Evolutionary conservation across 1,284 basidiomycete species (phyloP).

Genomic region (Pascua guehoae): DNA sequence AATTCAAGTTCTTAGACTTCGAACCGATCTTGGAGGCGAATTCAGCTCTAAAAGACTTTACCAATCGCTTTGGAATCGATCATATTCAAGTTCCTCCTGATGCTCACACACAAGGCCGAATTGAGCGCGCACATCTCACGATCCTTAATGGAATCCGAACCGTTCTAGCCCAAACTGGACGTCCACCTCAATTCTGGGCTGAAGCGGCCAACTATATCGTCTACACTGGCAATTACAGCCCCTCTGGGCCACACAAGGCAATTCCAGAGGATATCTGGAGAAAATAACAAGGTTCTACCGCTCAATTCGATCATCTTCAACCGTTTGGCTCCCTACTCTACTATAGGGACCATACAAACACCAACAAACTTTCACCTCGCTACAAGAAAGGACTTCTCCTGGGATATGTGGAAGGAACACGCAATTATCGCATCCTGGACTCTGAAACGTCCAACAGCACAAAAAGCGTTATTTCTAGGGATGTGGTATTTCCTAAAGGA

Average conservation of each 20-base stretch:
- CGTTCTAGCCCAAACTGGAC: background rate
- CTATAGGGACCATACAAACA: too few relatives aligned
- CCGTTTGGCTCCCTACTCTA: too few relatives aligned
- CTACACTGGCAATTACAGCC: background rate
- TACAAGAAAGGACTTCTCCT: too few relatives aligned
- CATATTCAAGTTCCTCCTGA: background rate
- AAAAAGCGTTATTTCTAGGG: too few relatives aligned
- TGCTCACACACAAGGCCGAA: background rate
- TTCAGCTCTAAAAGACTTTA: background rate
- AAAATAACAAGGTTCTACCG: too few relatives aligned
- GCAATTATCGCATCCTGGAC: too few relatives aligned
- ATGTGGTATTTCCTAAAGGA: too few relatives aligned
- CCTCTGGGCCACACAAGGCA: background rate
- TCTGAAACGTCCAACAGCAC: too few relatives aligned
- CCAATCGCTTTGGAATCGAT: background rate
- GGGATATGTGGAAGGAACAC: too few relatives aligned
- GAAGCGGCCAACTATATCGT: background rate
- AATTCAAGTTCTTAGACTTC: background rate
- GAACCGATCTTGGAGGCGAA: background rate
- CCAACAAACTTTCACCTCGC: too few relatives aligned
- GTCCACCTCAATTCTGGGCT: background rate
- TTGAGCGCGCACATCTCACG: background rate
- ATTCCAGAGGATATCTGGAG: too few relatives aligned
- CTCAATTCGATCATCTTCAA: too few relatives aligned
- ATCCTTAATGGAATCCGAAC: background rate